Percentiles rank a stretch among this genome's conserved stretches.
These are phyloP conservation scores for Penicillium expansum DNA, from an alignment of 2,329 filamentous ascomycete species.

Conservation along the genomic window DNA sequence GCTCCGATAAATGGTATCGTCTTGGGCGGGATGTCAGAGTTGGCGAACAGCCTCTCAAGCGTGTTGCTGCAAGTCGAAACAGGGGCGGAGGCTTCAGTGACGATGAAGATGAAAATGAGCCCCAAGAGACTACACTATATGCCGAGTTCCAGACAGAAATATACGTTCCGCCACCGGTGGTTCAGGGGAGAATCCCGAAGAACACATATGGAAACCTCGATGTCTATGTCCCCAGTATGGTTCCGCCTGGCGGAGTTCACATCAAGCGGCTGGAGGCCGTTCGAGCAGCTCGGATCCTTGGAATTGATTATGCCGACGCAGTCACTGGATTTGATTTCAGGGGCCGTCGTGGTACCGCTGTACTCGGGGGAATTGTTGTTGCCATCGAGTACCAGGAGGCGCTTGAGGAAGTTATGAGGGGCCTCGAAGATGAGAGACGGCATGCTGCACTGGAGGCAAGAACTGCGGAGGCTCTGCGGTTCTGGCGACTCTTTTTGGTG, in stretches of 20 bases:
- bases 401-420: slow-evolving; percentile 65
- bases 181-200: slow-evolving; percentile 65
- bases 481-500: slow-evolving; percentile 60
- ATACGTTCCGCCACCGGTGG: slow-evolving; percentile 73
- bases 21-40: slow-evolving; percentile 75
- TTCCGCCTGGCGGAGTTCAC: slow-evolving; percentile 59
- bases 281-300: slow-evolving; percentile 70
- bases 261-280: slow-evolving; percentile 58
- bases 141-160: slow-evolving; percentile 62
- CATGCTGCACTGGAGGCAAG: slow-evolving; percentile 60
- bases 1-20: slow-evolving; percentile 86
- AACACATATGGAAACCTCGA: slow-evolving; percentile 64
- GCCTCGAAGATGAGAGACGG: slow-evolving; percentile 63
- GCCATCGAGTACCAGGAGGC: slow-evolving; percentile 70
- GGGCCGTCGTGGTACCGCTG: slow-evolving; percentile 79
- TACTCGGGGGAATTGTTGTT: slow-evolving; percentile 75
- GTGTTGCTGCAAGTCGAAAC: slow-evolving; percentile 53
- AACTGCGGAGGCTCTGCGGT: slow-evolving; percentile 49
- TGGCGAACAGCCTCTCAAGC: slow-evolving; percentile 79
- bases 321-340: slow-evolving; percentile 87
- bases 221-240: slow-evolving; percentile 62
- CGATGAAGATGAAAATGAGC: slow-evolving; percentile 46
- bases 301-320: slow-evolving; percentile 83
- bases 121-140: slow-evolving; percentile 58
- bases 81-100: slow-evolving; percentile 32